Conservation (phyloP, 805 yeast genomes). For the Wickerhamiella hasegawae region DNA sequence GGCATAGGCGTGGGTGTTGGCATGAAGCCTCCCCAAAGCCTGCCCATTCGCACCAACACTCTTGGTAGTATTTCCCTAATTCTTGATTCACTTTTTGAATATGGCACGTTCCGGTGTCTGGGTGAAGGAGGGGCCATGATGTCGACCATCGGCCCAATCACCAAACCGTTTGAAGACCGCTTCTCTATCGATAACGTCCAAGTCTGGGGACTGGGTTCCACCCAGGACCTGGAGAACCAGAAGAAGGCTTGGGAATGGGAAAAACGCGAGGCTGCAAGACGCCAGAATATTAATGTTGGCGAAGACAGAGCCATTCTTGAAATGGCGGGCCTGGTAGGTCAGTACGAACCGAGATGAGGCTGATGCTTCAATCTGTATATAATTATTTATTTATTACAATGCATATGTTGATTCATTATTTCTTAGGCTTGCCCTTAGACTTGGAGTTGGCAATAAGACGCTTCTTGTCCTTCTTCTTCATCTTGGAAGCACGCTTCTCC, state of each 20-base stretch:
- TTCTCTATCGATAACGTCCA: slow-evolving; percentile 62
- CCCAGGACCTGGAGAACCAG: slow-evolving; percentile 63
- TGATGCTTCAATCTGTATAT: not conserved
- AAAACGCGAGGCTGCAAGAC: slow-evolving; percentile 62
- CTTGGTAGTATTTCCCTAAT: slow-evolving; percentile 64
- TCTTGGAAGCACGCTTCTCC: slow-evolving; percentile 65
- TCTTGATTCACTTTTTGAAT: slow-evolving; percentile 62
- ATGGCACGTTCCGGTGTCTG: slow-evolving; percentile 60
- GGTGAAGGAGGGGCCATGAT: slow-evolving; percentile 35
- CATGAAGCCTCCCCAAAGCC: slow-evolving; percentile 33
- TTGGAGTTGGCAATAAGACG: slow-evolving; percentile 45
- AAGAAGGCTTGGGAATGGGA: slow-evolving; percentile 81
- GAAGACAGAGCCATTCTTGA: slow-evolving; percentile 80
- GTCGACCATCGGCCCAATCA: slow-evolving; percentile 9
- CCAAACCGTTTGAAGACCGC: slow-evolving; percentile 44
- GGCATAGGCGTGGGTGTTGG: slow-evolving; percentile 68
- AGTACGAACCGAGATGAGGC: slow-evolving; percentile 14
- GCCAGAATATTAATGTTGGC: slow-evolving; percentile 49
- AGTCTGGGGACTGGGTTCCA: slow-evolving; percentile 85
- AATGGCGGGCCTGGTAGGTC: slow-evolving; percentile 54
- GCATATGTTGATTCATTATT: too few species aligned
- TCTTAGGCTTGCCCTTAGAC: slow-evolving; percentile 11
- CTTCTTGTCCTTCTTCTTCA: slow-evolving; percentile 73
- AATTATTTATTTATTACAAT: slow-evolving; percentile 4
- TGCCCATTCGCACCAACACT: slow-evolving; percentile 13